Conservation (phyloP, 257 asterid species). For the Linderniella brevidens region DNA sequence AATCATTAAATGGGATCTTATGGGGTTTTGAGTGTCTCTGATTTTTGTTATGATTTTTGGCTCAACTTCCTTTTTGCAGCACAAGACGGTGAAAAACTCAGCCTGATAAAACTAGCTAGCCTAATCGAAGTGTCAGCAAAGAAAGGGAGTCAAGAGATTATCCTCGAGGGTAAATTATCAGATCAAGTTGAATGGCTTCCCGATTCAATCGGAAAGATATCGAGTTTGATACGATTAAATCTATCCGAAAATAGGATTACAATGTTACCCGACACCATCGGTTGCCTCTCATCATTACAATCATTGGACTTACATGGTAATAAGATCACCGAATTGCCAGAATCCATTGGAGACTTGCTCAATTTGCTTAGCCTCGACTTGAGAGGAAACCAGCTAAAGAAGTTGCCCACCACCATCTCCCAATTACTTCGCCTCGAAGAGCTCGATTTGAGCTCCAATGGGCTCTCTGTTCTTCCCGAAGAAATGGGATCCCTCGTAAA, state of each 20-base stretch:
- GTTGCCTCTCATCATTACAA: conserved; percentile 44
- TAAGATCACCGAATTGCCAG: conserved; percentile 44
- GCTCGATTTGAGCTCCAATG: conserved; percentile 59
- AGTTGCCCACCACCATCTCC: conserved; percentile 61
- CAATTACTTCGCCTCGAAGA: conserved; percentile 63
- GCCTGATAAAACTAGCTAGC: conserved; percentile 70
- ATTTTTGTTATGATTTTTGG: too few relatives aligned
- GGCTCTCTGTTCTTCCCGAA: conserved; percentile 55
- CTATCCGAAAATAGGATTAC: conserved; percentile 62
- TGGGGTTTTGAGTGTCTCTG: too few relatives aligned
- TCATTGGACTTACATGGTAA: conserved; percentile 52
- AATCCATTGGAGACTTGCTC: conserved; percentile 55
- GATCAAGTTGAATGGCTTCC: conserved; percentile 94
- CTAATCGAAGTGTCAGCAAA: conserved; percentile 64
- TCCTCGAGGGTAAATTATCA: conserved; percentile 36
- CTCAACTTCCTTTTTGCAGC: conserved; percentile 30
- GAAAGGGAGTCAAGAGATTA: conserved; percentile 51
- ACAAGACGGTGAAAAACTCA: conserved; percentile 63
- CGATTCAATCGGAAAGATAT: conserved; percentile 77
- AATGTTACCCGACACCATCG: conserved; percentile 50
- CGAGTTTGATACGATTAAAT: conserved; percentile 47
- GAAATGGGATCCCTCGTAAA: conserved; percentile 54
- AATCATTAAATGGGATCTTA: too few relatives aligned
- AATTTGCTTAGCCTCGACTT: conserved; percentile 23
- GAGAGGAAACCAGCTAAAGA: conserved; percentile 22